Conservation (phyloP, 345 rosid species). For the Salix brachista region DNA sequence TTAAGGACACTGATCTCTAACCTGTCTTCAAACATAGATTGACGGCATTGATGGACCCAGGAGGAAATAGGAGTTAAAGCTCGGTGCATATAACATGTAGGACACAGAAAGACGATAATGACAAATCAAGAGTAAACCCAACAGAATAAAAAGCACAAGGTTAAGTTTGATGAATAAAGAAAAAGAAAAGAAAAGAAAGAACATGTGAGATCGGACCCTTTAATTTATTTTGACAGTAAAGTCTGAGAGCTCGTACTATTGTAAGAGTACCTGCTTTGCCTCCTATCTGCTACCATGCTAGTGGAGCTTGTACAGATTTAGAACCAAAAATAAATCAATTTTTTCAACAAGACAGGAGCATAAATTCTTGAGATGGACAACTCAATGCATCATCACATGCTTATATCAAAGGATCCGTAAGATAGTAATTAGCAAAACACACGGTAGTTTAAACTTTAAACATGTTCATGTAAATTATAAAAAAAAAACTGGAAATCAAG, state of each 20-base stretch:
- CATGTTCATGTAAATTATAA: neutral
- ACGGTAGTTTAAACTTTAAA: neutral
- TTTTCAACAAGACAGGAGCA: neutral
- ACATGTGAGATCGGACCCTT: constrained; percentile 11
- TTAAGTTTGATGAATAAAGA: constrained; percentile 15
- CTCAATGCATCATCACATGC: neutral
- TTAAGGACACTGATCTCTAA: neutral
- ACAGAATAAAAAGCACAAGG: constrained; percentile 2
- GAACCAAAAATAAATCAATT: neutral
- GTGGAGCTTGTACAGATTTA: neutral
- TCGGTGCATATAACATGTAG: neutral
- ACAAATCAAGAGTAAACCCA: constrained; percentile 4
- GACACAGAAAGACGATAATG: constrained; percentile 2
- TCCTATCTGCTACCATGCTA: neutral
- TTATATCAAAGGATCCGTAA: neutral
- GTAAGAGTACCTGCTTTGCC: neutral
- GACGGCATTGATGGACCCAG: constrained; percentile 10
- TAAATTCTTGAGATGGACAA: neutral
- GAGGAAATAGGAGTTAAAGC: neutral
- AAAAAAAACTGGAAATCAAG: neutral
- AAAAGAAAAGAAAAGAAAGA: neutral
- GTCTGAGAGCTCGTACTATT: constrained; percentile 10
- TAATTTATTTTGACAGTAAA: constrained; percentile 5
- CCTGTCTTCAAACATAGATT: neutral
- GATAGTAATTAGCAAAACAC: neutral